Percentiles rank a stretch among this genome's conserved stretches.
These are phyloP conservation scores for Oemleria cerasiformis DNA, from an alignment of 306 rosid species.

Conservation along the genomic window DNA sequence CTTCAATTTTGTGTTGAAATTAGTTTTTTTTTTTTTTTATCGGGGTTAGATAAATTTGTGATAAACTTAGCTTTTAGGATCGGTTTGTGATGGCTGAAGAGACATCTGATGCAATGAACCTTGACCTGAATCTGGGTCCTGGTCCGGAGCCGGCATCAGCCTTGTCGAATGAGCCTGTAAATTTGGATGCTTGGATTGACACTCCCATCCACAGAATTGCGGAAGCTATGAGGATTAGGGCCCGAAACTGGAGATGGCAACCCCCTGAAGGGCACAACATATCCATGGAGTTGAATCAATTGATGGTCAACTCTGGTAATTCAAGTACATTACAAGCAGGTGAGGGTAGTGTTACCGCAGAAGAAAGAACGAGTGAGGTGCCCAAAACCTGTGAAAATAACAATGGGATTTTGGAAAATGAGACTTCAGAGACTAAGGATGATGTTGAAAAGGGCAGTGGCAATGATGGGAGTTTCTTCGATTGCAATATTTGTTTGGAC, in stretches of 20 bases:
- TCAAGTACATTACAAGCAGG: slow-evolving; percentile 63
- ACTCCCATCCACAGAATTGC: slow-evolving; percentile 49
- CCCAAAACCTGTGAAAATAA: slow-evolving; percentile 69
- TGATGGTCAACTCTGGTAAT: slow-evolving; percentile 62
- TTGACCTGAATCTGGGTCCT: slow-evolving; percentile 94
- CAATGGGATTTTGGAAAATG: slow-evolving; percentile 55
- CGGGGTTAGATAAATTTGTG: slow-evolving; percentile 31
- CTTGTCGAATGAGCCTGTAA: slow-evolving; percentile 38
- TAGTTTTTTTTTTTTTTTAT: slow-evolving; percentile 31
- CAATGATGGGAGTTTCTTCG: slow-evolving; percentile 78
- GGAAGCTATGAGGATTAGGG: slow-evolving; percentile 53
- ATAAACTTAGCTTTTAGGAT: slow-evolving; percentile 26
- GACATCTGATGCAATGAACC: slow-evolving; percentile 79
- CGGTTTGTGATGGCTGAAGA: slow-evolving; percentile 72
- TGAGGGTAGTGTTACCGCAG: slow-evolving; percentile 86
- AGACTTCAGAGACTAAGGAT: slow-evolving; percentile 52
- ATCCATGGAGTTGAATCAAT: slow-evolving; percentile 55
- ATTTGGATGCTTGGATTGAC: slow-evolving; percentile 58
- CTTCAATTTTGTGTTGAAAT: slow-evolving; percentile 30
- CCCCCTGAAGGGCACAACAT: slow-evolving; percentile 45
- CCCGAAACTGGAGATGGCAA: slow-evolving; percentile 57
- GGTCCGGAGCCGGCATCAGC: slow-evolving; percentile 54
- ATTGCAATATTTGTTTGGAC: slow-evolving; percentile 95
- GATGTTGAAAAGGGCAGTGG: slow-evolving; percentile 62
- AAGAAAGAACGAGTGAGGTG: slow-evolving; percentile 49